These are phyloP conservation scores for Prunella vulgaris DNA, from an alignment of 257 asterid species.

Conservation along the genomic window DNA sequence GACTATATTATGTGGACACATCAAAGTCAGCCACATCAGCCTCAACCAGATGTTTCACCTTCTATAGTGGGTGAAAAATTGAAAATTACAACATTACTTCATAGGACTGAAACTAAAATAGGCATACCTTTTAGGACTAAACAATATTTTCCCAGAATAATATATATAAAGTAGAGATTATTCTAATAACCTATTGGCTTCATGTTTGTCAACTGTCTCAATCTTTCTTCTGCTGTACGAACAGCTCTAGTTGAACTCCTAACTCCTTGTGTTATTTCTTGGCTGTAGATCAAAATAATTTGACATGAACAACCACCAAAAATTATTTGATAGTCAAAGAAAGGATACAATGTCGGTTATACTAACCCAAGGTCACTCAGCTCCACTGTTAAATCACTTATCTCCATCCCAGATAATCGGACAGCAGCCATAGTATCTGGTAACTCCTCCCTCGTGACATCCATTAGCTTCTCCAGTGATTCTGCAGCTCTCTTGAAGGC, in stretches of 20 bases:
- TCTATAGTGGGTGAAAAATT: neutral
- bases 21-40: too few relatives aligned
- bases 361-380: conserved; percentile 87
- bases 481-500: conserved; percentile 86
- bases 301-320: neutral
- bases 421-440: conserved; percentile 95
- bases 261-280: conserved; percentile 78
- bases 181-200: conserved; percentile 51
- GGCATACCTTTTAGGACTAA: too few relatives aligned
- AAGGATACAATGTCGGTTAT: neutral
- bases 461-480: conserved; percentile 79
- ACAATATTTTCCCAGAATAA: neutral
- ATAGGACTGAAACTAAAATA: too few relatives aligned
- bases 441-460: conserved; percentile 78
- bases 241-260: conserved; percentile 78
- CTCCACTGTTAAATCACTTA: conserved; percentile 86
- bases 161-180: neutral
- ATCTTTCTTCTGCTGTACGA: conserved; percentile 70
- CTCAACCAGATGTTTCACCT: too few relatives aligned
- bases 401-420: conserved; percentile 95
- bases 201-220: conserved; percentile 55
- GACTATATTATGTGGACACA: too few relatives aligned
- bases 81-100: too few relatives aligned
- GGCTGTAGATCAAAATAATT: conserved; percentile 36
- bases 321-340: neutral